A percentile compares a stretch with the other conserved stretches of the same genome.
These are phyloP conservation scores for Cercospora berteroae DNA, from an alignment of 2,329 filamentous ascomycete genomes.

Conservation along the genomic window DNA sequence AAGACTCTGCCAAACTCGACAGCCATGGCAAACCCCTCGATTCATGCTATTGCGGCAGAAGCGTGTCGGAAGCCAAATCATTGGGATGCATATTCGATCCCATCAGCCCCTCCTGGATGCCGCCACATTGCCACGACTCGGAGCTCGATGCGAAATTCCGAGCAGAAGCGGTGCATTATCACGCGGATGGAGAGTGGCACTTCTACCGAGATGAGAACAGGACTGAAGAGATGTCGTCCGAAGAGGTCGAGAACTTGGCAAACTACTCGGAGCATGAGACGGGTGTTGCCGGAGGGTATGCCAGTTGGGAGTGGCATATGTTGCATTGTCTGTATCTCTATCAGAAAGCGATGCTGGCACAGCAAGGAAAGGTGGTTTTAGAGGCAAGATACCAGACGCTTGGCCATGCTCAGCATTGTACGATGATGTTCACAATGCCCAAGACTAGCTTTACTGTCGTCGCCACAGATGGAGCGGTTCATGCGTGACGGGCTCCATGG, in stretches of 20 bases:
- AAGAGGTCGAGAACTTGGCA: background rate
- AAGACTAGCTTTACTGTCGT: background rate
- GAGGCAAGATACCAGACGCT: background rate
- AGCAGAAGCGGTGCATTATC: background rate
- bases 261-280: background rate
- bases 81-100: background rate
- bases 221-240: background rate
- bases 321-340: background rate
- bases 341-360: background rate
- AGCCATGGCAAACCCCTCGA: background rate
- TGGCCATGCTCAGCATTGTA: background rate
- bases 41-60: background rate
- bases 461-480: background rate
- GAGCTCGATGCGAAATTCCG: background rate
- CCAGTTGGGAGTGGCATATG: background rate
- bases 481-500: background rate
- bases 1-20: background rate
- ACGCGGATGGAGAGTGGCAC: background rate
- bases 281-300: background rate
- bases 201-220: background rate
- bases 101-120: background rate
- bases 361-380: background rate
- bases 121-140: background rate
- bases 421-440: background rate
- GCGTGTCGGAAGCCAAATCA: background rate